Evolutionary conservation across 176 grass and related monocot genomes (phyloP).

Genomic region (Aechmea fasciata): DNA sequence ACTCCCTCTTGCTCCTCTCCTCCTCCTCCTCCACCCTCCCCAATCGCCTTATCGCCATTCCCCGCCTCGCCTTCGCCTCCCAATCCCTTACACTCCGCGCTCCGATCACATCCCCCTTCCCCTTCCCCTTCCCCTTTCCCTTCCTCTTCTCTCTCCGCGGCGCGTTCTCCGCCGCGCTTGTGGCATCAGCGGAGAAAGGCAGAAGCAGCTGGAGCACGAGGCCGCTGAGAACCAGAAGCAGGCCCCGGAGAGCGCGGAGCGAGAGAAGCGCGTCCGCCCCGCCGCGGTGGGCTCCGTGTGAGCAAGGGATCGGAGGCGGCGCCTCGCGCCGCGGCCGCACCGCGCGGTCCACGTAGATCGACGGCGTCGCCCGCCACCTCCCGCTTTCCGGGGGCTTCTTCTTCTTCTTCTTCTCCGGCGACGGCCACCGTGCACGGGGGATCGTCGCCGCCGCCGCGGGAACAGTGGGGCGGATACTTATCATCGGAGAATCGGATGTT

Average conservation of each 20-base stretch:
- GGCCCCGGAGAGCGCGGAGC: background rate
- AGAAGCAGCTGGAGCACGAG: background rate
- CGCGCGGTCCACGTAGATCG: background rate
- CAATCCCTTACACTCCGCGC: background rate
- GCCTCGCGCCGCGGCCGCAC: background rate
- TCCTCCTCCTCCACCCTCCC: constrained; percentile 1
- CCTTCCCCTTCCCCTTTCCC: constrained; percentile 5
- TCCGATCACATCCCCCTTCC: background rate
- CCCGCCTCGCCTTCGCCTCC: constrained; percentile 9
- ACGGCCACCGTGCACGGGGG: background rate
- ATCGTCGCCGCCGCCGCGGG: constrained; percentile 20
- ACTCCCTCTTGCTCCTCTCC: constrained; percentile 6
- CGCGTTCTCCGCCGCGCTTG: background rate
- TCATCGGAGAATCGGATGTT: background rate
- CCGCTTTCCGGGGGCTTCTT: no score
- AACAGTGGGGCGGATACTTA: background rate
- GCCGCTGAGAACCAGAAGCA: constrained; percentile 2
- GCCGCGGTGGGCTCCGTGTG: background rate
- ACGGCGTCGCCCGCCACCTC: no score
- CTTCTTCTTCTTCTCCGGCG: background rate
- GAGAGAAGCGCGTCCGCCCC: background rate
- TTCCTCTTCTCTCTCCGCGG: background rate
- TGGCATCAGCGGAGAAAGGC: background rate
- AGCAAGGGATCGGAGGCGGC: background rate
- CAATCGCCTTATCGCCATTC: constrained; percentile 6